phyloP scores from a whole-genome alignment of 208 protist genomes.

The Wallacemonas sp. region DNA sequence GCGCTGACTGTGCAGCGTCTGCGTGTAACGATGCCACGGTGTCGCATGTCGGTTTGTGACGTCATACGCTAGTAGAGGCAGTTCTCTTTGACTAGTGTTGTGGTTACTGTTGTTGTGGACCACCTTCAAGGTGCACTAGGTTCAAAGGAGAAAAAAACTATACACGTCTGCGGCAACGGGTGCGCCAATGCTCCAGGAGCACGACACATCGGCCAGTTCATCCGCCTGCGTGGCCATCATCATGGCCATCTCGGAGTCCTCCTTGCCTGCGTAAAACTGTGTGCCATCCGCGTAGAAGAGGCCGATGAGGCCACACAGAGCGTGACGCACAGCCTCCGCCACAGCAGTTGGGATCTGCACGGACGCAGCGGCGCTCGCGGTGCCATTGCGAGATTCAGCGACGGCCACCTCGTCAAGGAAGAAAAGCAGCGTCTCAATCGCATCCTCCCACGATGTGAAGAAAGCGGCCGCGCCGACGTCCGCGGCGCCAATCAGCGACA shows the following conservation, averaged over 20 bases:
- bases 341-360: background rate
- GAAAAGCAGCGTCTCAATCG: constrained; percentile 47
- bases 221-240: background rate
- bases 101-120: no score
- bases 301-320: constrained; percentile 21
- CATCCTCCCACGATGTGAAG: constrained; percentile 47
- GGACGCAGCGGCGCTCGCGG: background rate
- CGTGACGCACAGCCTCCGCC: constrained; percentile 19
- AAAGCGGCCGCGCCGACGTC: background rate
- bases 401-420: constrained; percentile 25
- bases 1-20: no score
- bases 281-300: constrained; percentile 23
- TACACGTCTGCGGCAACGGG: constrained; percentile 13
- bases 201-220: background rate
- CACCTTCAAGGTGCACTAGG: no score
- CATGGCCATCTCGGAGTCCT: background rate
- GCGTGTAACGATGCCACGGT: no score
- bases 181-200: constrained; percentile 37
- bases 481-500: background rate
- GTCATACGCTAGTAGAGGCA: no score
- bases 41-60: no score
- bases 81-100: no score
- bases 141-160: no score
- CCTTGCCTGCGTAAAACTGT: constrained; percentile 18
- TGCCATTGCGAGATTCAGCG: background rate